Conservation (phyloP, 768 basidiomycete species). For the Tubosaeta sp. region DNA sequence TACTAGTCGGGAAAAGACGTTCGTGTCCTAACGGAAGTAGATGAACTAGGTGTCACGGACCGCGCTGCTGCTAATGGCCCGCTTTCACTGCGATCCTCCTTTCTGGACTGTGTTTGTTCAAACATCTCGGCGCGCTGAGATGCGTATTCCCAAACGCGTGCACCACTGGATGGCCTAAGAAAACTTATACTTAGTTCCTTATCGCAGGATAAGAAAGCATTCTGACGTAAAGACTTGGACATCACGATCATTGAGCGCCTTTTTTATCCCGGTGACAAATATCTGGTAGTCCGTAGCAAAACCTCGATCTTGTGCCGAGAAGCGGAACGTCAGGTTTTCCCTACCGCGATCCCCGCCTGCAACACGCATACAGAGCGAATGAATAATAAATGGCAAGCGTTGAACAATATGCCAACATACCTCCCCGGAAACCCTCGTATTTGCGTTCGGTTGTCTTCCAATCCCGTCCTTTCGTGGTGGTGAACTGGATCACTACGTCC, state of each 20-base stretch:
- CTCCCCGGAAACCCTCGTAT: conserved; percentile 22
- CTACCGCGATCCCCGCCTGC: conserved; percentile 14
- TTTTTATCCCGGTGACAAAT: conserved; percentile 14
- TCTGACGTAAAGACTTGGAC: conserved; percentile 16
- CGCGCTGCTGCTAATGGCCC: not conserved
- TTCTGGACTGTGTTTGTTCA: conserved; percentile 4
- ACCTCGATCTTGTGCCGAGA: conserved; percentile 19
- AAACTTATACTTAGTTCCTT: not conserved
- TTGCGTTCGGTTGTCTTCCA: conserved; percentile 10
- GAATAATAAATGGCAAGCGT: not conserved
- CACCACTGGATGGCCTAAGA: conserved; percentile 16
- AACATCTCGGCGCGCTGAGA: conserved; percentile 11
- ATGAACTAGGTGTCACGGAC: conserved; percentile 17
- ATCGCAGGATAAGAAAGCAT: not conserved
- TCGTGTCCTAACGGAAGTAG: conserved; percentile 14
- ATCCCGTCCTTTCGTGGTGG: not conserved
- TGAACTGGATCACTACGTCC: conserved; percentile 23
- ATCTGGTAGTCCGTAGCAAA: conserved; percentile 23
- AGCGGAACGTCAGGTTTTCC: conserved; percentile 14
- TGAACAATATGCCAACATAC: conserved; percentile 13
- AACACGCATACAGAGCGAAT: not conserved
- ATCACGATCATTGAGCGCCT: not conserved
- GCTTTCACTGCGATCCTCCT: not conserved
- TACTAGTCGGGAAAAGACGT: conserved; percentile 12
- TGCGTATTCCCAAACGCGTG: conserved; percentile 13